These are phyloP conservation scores for Neckera pumila DNA, from an alignment of 225 moss, liverwort and hornwort species.

Conservation along the genomic window DNA sequence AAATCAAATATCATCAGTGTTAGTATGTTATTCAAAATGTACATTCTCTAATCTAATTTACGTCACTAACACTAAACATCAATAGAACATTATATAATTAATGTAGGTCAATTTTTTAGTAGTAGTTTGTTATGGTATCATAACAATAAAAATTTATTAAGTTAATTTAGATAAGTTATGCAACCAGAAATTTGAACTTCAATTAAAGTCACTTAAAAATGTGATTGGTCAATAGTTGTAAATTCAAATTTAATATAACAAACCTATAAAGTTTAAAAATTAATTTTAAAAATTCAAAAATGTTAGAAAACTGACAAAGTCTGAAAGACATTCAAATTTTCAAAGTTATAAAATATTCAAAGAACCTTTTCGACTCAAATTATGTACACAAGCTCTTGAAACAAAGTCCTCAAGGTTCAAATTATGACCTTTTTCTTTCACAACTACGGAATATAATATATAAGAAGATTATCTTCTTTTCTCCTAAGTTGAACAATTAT, in stretches of 20 bases:
- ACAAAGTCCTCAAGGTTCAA: background rate
- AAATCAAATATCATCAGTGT: fast-evolving
- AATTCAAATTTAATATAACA: background rate
- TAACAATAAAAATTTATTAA: background rate
- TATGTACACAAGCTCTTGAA: too few species aligned
- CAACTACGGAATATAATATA: background rate
- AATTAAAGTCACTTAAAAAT: too few species aligned
- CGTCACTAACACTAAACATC: fast-evolving
- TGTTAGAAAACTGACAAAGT: background rate
- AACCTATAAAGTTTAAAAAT: background rate
- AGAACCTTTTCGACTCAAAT: background rate
- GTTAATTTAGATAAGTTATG: background rate
- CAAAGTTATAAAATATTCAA: background rate
- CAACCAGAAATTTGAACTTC: background rate
- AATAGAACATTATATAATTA: background rate
- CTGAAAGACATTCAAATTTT: background rate
- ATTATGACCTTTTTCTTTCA: fast-evolving
- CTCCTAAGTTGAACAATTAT: background rate
- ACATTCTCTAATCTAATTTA: background rate
- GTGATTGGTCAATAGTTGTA: background rate
- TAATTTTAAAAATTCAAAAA: background rate
- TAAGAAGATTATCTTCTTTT: background rate
- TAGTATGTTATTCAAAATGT: background rate
- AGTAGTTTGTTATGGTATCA: background rate
- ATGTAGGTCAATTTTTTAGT: background rate